A percentile compares a stretch with the other conserved stretches of the same genome.
Evolutionary conservation across 148 eudicot species (phyloP).

Genomic region (Fallopia convolvulus): DNA sequence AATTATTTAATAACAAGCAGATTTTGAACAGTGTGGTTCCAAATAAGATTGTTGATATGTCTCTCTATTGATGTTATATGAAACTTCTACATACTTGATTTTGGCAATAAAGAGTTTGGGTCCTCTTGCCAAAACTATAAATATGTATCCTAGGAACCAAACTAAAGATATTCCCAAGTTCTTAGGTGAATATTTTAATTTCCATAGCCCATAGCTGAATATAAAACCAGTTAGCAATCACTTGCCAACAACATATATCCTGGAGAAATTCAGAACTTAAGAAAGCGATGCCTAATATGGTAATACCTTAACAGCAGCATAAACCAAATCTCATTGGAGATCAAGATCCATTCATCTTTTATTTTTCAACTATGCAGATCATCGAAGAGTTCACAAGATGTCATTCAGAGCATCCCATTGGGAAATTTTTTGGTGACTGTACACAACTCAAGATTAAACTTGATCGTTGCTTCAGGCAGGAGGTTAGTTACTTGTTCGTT

Average conservation of each 20-base stretch:
- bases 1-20: not conserved
- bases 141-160: not conserved
- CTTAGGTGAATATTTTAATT: not conserved
- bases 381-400: slow-evolving; percentile 87
- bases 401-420: slow-evolving; percentile 71
- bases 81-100: not conserved
- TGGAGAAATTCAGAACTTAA: not conserved
- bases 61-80: not conserved
- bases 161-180: not conserved
- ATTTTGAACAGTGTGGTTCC: not conserved
- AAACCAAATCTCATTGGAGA: not conserved
- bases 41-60: not conserved
- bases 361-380: slow-evolving; percentile 39
- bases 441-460: slow-evolving; percentile 89
- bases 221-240: not conserved
- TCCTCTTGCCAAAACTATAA: not conserved
- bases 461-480: slow-evolving; percentile 86
- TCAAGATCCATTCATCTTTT: not conserved
- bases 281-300: slow-evolving; percentile 1
- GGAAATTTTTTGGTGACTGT: slow-evolving; percentile 80
- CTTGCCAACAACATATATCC: not conserved
- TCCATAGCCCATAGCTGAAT: not conserved
- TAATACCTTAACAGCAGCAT: not conserved
- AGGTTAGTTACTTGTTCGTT: slow-evolving; percentile 31
- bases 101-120: not conserved